Evolutionary conservation across 768 basidiomycete genomes (phyloP), one percentile per base, ranked within the genome.

Genomic region (Chlorophyllum brunneum): DNA sequence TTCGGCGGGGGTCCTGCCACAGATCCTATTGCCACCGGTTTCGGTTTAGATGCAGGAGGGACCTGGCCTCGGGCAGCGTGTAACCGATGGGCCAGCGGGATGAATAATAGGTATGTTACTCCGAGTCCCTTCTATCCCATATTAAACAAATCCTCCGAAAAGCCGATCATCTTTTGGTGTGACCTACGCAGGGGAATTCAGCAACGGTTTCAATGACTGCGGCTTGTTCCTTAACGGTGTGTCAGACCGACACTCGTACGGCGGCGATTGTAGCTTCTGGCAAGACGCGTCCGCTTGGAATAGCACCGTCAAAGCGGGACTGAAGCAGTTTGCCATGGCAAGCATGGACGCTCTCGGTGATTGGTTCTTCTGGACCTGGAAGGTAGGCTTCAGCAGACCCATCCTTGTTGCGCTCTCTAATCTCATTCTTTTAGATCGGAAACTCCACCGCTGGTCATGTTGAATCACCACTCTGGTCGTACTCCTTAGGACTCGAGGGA

Each of bases 121-220:
- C 53, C 22, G 66, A 69, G n/a, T n/a, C n/a, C n/a, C n/a, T n/a
- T n/a, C n/a, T n/a, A n/a, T n/a, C n/a, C 24, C 23, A 6, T 43
- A 46, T 37, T 9, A n/a, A n/a, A 18, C 57, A 59, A 37, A 57
- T 57, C 10, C 6, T 38, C 39, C 48, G 34, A 39, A 22, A 54
- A 78, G 76, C 56, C 63, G 74, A 61, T 58, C 59, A 34, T 56
- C 59, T 4, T 91, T 90, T 61, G 92, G 92, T 10, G 68, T 92
- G 40, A 83, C 85, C 15, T 61, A 84, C 37, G 84, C 85, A 1
- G 92, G 89, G 42, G 92, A 95, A 69, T 94, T 81, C 66, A 86
- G 85, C 56, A 76, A 78, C 15, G 88, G 81, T 10, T 75, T 72
- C 65, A 89, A 87, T 60, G 74, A 81, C 48, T 90, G 88, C 59